A percentile compares a stretch with the other conserved stretches of the same genome.
phyloP scores from a whole-genome alignment of 306 rosid species.

The Betula pendula region DNA sequence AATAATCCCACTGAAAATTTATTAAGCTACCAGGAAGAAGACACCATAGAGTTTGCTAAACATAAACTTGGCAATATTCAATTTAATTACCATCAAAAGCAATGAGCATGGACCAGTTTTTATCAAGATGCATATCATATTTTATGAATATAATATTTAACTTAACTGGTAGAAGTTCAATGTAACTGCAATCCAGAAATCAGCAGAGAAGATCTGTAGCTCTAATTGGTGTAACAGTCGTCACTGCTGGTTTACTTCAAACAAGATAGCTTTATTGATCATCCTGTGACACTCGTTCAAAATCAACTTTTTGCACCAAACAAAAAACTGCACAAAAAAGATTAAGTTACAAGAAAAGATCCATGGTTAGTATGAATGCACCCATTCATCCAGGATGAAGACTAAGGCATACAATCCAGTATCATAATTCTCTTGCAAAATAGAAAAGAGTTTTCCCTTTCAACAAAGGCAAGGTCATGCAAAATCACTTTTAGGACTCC shows the following conservation, averaged over 20 bases:
- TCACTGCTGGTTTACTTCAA: not conserved
- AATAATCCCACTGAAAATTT: too few species aligned
- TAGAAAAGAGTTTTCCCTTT: constrained; percentile 5
- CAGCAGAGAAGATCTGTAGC: not conserved
- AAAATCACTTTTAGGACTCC: not conserved
- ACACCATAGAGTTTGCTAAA: not conserved
- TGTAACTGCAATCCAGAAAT: too few species aligned
- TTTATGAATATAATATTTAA: too few species aligned
- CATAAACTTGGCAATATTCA: not conserved
- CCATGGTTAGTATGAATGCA: too few species aligned
- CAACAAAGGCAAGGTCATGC: constrained; percentile 16
- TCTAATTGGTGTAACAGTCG: not conserved
- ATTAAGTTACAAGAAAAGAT: not conserved
- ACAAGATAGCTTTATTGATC: constrained; percentile 12
- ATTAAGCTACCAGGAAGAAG: not conserved
- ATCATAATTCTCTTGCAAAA: not conserved
- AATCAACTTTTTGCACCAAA: constrained; percentile 12
- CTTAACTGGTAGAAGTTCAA: too few species aligned
- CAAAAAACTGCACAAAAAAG: too few species aligned
- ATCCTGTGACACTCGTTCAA: not conserved
- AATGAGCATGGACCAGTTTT: not conserved
- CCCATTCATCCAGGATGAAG: not conserved
- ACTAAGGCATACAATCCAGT: not conserved
- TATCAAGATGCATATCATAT: too few species aligned
- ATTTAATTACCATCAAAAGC: not conserved